Evolutionary conservation across 139 green algal species (phyloP), one percentile per base, ranked within the genome.

Genomic region (Micractinium sp.): DNA sequence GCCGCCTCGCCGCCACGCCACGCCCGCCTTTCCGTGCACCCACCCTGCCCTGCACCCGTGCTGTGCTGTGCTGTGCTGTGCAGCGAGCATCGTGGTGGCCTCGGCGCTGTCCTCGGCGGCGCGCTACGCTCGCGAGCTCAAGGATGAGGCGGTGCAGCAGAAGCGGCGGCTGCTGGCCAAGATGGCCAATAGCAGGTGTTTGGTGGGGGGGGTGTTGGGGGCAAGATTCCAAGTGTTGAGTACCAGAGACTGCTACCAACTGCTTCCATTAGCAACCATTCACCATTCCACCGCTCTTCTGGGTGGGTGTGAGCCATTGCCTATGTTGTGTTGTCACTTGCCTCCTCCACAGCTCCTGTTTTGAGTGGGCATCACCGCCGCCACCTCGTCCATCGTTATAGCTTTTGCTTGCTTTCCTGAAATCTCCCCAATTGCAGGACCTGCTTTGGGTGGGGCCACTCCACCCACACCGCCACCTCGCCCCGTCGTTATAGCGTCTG

Each of bases 141-240:
- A 91, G 38, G 93, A 95, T 74, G 90, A 90, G 38, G 87, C 82
- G 19, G 67, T 92, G 31, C 75, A 88, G 85, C 88, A 86, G 25
- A 85, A 91, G 31, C 88, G 92, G 19, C 36, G 60, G 36, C 71
- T 96, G 36, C 67, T 89, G 69, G 85, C 69, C 41, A 80, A 85
- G 60, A 91, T 85, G 36, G 81, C 73, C 9, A 60, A 35, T 63
- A 87, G 83, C 83, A 63, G 47, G 60, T 89, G 39, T 9, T n/a
- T n/a, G n/a, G 56, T 5, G 35, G 73, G 41, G 29, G 38, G 14
- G 47, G 33, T 9, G 66, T 39, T 22, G 22, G 35, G 5, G n/a
- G 41, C 60, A 67, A 27, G 3, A 5, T 33, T 15, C 77, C 77
- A 20, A 38, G 36, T 22, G 22, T n/a, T n/a, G n/a, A n/a, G n/a